Conservation (phyloP, 148 eudicot genomes). For the Vaccinium macrocarpon region DNA sequence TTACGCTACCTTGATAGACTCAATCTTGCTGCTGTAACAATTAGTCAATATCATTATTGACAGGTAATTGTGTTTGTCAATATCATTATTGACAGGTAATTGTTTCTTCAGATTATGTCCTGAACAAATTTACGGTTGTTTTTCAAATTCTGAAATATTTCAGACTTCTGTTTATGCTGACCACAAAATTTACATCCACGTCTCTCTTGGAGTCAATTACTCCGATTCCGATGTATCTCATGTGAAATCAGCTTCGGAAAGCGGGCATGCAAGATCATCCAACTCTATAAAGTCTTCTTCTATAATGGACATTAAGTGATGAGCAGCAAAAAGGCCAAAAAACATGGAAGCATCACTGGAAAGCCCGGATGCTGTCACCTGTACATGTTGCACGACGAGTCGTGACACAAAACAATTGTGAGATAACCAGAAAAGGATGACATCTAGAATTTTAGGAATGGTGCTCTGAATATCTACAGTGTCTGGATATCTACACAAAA, state of each 20-base stretch:
- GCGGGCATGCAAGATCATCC: conserved; percentile 43
- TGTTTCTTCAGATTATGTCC: neutral
- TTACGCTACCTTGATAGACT: conserved; percentile 7
- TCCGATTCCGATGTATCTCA: conserved; percentile 3
- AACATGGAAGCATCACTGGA: conserved; percentile 14
- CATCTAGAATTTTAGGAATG: neutral
- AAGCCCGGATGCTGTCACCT: conserved; percentile 30
- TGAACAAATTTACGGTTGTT: neutral
- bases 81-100: conserved; percentile 10
- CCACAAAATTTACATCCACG: neutral
- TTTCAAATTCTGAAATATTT: neutral
- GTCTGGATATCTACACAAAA: no score
- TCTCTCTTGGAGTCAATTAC: neutral
- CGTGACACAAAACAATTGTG: neutral
- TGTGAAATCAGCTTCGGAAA: conserved; percentile 19
- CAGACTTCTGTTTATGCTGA: neutral
- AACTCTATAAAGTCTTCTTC: conserved; percentile 46
- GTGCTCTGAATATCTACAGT: neutral
- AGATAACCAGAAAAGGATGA: neutral
- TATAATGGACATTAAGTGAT: conserved; percentile 19
- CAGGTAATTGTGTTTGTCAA: neutral
- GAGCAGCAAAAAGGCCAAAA: conserved; percentile 17
- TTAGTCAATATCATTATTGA: conserved; percentile 13
- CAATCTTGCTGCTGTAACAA: neutral
- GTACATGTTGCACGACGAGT: conserved; percentile 17